Evolutionary conservation across 345 rosid species (phyloP).

Genomic region (Geranium brycei): DNA sequence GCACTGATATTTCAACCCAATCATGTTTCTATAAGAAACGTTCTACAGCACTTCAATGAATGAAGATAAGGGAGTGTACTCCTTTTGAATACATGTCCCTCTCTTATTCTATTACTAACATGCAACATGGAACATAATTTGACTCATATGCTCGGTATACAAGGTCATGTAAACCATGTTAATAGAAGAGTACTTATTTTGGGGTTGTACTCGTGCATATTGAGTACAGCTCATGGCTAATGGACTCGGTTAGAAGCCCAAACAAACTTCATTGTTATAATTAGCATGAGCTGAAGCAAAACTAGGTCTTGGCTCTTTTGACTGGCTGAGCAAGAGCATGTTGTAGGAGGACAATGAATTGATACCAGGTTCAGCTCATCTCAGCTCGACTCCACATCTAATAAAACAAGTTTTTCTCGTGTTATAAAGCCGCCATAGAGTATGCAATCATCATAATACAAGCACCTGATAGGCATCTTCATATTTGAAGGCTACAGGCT

Average conservation of each 20-base stretch:
- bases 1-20: not conserved
- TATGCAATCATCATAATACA: conserved; percentile 2
- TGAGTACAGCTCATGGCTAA: not conserved
- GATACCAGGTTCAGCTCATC: not conserved
- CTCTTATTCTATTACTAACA: not conserved
- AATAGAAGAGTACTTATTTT: not conserved
- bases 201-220: not conserved
- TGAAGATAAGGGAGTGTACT: not conserved
- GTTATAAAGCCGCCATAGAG: not conserved
- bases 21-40: not conserved
- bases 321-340: not conserved
- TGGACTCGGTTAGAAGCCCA: not conserved
- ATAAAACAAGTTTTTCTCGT: not conserved
- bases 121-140: not conserved
- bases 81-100: not conserved
- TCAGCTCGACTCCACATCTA: not conserved
- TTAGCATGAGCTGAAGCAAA: not conserved
- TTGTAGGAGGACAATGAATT: too few species aligned
- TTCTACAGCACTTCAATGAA: not conserved
- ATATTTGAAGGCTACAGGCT: conserved; percentile 80
- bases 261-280: too few species aligned
- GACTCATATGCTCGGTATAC: not conserved
- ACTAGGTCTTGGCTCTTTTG: not conserved
- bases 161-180: not conserved
- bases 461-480: conserved; percentile 99